Evolutionary conservation across 768 basidiomycete species (phyloP), one percentile per base, ranked within the genome.

Genomic region (Xerocomellus dryophilus): DNA sequence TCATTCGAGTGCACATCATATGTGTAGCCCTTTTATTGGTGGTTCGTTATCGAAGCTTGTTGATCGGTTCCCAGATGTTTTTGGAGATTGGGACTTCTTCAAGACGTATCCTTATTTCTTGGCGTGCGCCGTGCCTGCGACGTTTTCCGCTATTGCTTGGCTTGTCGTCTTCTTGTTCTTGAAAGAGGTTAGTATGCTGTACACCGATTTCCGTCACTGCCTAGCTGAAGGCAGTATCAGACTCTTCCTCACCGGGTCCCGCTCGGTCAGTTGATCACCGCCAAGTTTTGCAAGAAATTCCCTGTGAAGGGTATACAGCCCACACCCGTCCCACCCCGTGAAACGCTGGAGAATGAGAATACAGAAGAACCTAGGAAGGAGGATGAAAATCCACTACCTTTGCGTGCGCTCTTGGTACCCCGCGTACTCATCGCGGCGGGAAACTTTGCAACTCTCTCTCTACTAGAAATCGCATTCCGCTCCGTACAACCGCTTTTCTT

Each of bases 31-130:
- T 14, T 69, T 85, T 25, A 71, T 90, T 21, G 89, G 89, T 40
- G 89, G 89, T 3, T 65, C 75, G 15, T 68, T 91, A 21, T 81
- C 88, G 8, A 79, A 75, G 29, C 89, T 88, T 4, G 76, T 78
- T 47, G 85, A 88, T 43, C 82, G 79, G 3, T 89, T 88, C 63
- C 86, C 88, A 2, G 60, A 64, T 12, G 46, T 78, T 5, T 91
- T 91, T 51, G 85, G 85, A 49, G 54, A 73, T 20, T 75, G 72
- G 31, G 61, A 62, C 5, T 87, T 91, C 61, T 81, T 86, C 77
- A 78, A 74, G 59, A 69, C 73, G 23, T 87, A 85, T 65, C 88
- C 89, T 1, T 91, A 91, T 69, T 86, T 89, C 67, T 74, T 89
- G 43, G 80, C 87, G 5, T 89, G 86, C 54, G 78, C 84, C 11